Conservation (phyloP, 2,329 filamentous ascomycete genomes). For the Epichloe hybrida region DNA sequence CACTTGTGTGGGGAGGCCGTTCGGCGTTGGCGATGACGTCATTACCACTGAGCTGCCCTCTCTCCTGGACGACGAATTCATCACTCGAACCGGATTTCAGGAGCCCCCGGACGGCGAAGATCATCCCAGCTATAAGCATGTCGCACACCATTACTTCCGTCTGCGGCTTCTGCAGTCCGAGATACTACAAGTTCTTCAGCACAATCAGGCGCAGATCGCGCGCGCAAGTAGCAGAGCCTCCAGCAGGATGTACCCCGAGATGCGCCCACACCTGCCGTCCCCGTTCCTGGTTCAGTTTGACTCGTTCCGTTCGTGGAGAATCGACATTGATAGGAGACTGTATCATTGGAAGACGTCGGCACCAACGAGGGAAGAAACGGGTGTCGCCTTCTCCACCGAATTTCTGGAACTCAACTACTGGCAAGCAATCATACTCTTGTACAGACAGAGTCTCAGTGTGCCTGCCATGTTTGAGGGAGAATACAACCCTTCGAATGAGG, state of each 20-base stretch:
- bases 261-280: constrained; percentile 66
- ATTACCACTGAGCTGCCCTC: constrained; percentile 94
- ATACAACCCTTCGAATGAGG: constrained; percentile 50
- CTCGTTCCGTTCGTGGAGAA: constrained; percentile 78
- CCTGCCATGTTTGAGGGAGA: constrained; percentile 76
- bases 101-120: constrained; percentile 41
- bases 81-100: constrained; percentile 65
- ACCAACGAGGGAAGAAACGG: constrained; percentile 64
- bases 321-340: constrained; percentile 71
- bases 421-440: constrained; percentile 93
- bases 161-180: constrained; percentile 83
- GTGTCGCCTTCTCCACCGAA: constrained; percentile 77
- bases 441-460: constrained; percentile 78
- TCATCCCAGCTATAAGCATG: constrained; percentile 74
- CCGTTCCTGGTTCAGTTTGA: constrained; percentile 75
- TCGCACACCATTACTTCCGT: constrained; percentile 85
- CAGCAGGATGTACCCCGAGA: constrained; percentile 54
- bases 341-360: constrained; percentile 78
- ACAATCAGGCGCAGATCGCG: constrained; percentile 74
- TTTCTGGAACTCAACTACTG: constrained; percentile 95
- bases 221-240: constrained; percentile 50
- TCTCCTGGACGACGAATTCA: constrained; percentile 73
- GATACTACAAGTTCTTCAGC: constrained; percentile 85
- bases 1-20: constrained; percentile 83
- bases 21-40: constrained; percentile 90